Base-by-base conservation (phyloP, 352 stramenopile genomes). In the Phytopythium sindhum region DNA sequence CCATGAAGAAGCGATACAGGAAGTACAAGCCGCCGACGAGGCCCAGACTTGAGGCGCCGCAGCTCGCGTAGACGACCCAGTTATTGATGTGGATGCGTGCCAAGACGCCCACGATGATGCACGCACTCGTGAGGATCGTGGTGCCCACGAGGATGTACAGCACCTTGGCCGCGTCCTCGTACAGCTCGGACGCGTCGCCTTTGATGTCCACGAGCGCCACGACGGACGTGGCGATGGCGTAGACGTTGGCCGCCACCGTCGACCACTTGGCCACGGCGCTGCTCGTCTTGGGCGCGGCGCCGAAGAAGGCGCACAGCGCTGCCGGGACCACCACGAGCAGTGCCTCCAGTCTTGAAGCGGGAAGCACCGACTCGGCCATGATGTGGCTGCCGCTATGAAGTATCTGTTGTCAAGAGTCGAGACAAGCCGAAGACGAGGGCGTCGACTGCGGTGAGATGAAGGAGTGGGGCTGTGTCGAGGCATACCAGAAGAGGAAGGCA, bases 91-190 rank as follows among this genome's bases (percentile, higher is more conserved):
- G n/a, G 23, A 31, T 5, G 11, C 10, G n/a, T 8, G 9, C 11
- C 2, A 29, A 21, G 9, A 52, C 23, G 23, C 45, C 45, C 2
- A 52, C 10, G 45, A 52, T 31, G 45, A 52, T 52, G 45, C n/a
- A 52, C n/a, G n/a, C 45, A 11, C 45, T 52, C 23, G 45, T 31
- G 45, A 31, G n/a, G 45, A 31, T 52, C n/a, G 45, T 52, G 21
- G 45, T 31, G 45, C n/a, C 8, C 45, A 52, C n/a, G 45, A 52
- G 45, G 23, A 31, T 31, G 45, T 52, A 52, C 19, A 52, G 45
- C 45, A 52, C 45, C 45, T 11, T 31, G 23, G 23, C 45, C 45
- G 45, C 23, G 45, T 52, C 45, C 23, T 28, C 45, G 45, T 52
- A 52, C 45, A 52, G 45, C 45, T 52, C 45, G n/a, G 12, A 29